Evolutionary conservation across 352 stramenopile species (phyloP), one percentile per base, ranked within the genome.

Genomic region (Hyaloperonospora brassicae): DNA sequence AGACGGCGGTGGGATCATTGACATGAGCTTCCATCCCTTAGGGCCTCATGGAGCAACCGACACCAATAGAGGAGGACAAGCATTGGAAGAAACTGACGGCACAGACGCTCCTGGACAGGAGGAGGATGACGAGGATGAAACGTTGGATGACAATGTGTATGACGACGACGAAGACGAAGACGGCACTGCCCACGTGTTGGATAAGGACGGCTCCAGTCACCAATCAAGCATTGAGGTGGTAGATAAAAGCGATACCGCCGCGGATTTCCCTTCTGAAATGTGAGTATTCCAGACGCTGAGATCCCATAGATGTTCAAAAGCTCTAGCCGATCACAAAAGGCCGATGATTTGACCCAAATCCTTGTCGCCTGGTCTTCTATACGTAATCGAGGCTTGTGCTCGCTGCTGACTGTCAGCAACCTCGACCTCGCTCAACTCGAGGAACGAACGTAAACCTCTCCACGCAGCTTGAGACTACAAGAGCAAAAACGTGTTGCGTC

Each of bases 1-100:
- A 53, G 68, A 76, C 27, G 81, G 84, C 12, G 81, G 84, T 21
- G 84, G 86, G 41, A 79, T 93, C 31, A 90, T 93, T 55, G 78
- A 90, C 59, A 67, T 93, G 39, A 80, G 64, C 40, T 65, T 73
- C 22, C 68, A 79, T 12, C 52, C 55, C 0, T 38, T 71, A 0
- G 55, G 23, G 47, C 51, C 50, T n/a, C 47, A 59, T 25, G 51
- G 52, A 44, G 56, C 68, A 24, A 43, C 47, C 34, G 66, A 55
- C 35, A 48, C 73, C 1, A 62, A 65, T 39, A 72, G 50, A 12
- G 66, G 53, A 42, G 58, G 64, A 13, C 48, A 70, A 13, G 52
- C 57, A 7, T 54, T 60, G 1, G 64, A 72, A n/a, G 74, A 74
- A 44, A 50, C 57, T 10, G 70, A 83, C 17, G 67, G 57, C 25